Evolutionary conservation across 306 rosid species (phyloP).

Genomic region (Prunus salicina): DNA sequence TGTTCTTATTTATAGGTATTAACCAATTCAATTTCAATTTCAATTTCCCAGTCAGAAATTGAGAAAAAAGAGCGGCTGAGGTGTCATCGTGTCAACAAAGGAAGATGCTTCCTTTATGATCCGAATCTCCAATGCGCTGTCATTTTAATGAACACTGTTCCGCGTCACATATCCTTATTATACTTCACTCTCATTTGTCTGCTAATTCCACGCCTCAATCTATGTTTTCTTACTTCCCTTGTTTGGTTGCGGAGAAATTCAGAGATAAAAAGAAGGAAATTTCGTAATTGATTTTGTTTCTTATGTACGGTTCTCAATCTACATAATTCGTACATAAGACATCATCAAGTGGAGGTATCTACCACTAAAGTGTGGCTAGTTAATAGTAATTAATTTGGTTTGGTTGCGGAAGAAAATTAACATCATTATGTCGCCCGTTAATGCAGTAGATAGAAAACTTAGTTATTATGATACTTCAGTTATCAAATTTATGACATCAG

Average conservation of each 20-base stretch:
- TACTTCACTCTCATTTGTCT: neutral
- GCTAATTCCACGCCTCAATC: neutral
- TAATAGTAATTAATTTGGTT: too few relatives aligned
- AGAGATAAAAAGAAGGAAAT: neutral
- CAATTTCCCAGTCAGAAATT: neutral
- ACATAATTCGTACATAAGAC: too few relatives aligned
- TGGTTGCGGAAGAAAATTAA: too few relatives aligned
- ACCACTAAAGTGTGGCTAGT: too few relatives aligned
- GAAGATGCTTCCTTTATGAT: constrained; percentile 2
- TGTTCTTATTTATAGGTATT: neutral
- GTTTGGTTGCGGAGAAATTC: neutral
- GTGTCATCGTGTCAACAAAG: neutral
- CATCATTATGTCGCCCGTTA: too few relatives aligned
- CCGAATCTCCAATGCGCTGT: neutral
- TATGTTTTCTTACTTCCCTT: neutral
- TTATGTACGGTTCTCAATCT: too few relatives aligned
- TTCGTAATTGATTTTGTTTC: neutral
- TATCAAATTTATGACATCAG: too few relatives aligned
- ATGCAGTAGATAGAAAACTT: too few relatives aligned
- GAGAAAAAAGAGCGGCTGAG: neutral
- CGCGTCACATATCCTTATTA: neutral
- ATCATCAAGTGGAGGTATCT: too few relatives aligned
- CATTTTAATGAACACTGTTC: neutral
- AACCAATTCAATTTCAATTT: too few relatives aligned
- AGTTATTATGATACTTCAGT: too few relatives aligned